Evolutionary conservation across 2,329 filamentous ascomycete genomes (phyloP).

Genomic region (Pseudogymnoascus sp.): DNA sequence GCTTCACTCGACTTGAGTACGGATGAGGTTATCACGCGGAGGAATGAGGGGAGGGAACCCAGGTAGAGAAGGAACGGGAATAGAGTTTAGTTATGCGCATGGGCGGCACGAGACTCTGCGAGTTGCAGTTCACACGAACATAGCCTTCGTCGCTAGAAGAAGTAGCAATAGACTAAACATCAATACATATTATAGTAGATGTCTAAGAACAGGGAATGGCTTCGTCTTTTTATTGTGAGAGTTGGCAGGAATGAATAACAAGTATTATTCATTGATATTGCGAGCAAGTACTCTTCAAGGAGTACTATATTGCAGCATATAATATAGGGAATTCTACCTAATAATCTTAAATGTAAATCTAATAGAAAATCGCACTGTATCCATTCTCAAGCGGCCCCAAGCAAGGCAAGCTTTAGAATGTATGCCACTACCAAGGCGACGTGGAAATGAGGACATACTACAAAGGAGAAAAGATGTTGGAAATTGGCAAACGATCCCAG

Average conservation of each 20-base stretch:
- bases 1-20: neutral
- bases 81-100: neutral
- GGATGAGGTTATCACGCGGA: neutral
- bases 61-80: neutral
- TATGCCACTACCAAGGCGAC: neutral
- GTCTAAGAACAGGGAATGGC: neutral
- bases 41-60: neutral
- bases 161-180: neutral
- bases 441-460: neutral
- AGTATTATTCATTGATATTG: neutral
- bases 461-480: neutral
- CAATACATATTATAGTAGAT: neutral
- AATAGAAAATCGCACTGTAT: neutral
- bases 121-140: neutral
- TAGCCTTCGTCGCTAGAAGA: neutral
- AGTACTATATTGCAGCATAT: neutral
- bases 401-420: neutral
- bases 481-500: neutral
- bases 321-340: neutral
- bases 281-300: neutral
- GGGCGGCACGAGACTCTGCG: neutral
- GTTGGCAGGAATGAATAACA: neutral
- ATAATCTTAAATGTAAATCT: neutral
- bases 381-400: neutral
- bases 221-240: neutral